Evolutionary conservation across 2,329 filamentous ascomycete species (phyloP), one percentile per base, ranked within the genome.

Genomic region (Aspergillus spinulosporus): DNA sequence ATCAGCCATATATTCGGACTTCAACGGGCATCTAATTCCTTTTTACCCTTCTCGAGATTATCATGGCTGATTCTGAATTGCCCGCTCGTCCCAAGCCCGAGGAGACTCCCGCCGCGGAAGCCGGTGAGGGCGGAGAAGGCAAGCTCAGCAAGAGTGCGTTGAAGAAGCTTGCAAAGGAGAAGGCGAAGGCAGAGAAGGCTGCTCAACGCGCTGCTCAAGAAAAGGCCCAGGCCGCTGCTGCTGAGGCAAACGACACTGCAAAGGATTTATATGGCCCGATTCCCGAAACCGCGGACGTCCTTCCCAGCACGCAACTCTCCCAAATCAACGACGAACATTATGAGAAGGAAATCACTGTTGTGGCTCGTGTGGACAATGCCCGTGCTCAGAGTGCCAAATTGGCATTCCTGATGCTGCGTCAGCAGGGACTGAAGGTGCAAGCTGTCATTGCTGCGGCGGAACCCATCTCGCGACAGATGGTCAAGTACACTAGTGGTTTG

Each of bases 361-460:
- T 91, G 37, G 90, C 85, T 31, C 90, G 89, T 80, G 83, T 97
- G 39, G 90, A 96, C 73, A 97, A 96, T 78, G 85, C 89, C 32
- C 85, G 93, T 63, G 87, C 88, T 66, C 93, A 97, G 78, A 88
- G 89, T 58, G 91, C 92, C 64, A 96, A 96, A 80, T 88, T 97
- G 79, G 88, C 86, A 42, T 97, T 97, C 77, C 77, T 97, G 66
- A 91, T 94, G 78, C 82, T 97, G 65, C 84, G 90, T 61, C 83
- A 91, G 74, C 86, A 89, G 72, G 83, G 86, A 68, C 87, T 88
- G 80, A 88, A 87, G 28, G 87, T 97, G 39, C 92, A 97, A 78
- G 91, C 88, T 50, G 88, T 97, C 48, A 84, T 84, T 67, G 76
- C 80, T 70, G 84, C 91, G 67, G 85, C 81, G 36, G 76, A 71